Evolutionary conservation across 1,139 yeast genomes (phyloP).

Genomic region (Yamadazyma sp.): DNA sequence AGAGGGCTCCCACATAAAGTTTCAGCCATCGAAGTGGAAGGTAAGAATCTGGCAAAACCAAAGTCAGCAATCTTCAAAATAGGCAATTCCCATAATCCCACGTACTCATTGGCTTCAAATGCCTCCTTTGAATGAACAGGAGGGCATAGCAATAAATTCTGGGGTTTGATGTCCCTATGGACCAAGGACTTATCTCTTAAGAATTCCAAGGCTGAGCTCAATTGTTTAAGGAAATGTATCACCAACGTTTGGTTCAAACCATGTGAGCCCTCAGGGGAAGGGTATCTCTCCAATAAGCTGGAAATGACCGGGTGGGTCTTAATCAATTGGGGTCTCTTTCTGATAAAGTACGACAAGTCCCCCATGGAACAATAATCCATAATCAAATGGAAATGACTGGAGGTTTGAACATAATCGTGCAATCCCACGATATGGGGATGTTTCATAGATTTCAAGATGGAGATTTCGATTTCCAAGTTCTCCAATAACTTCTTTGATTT

Average conservation of each 20-base stretch:
- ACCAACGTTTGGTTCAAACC: slow-evolving; percentile 82
- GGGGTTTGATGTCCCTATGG: slow-evolving; percentile 94
- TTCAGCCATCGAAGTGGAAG: slow-evolving; percentile 91
- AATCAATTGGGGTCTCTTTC: slow-evolving; percentile 69
- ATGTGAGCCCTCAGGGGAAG: slow-evolving; percentile 73
- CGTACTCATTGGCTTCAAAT: slow-evolving; percentile 57
- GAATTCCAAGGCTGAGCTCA: slow-evolving; percentile 80
- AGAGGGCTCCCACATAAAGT: slow-evolving; percentile 96
- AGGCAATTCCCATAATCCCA: slow-evolving; percentile 87
- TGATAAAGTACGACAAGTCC: slow-evolving; percentile 83
- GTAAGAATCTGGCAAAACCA: slow-evolving; percentile 93
- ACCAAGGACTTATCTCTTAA: slow-evolving; percentile 80
- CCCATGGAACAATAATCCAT: slow-evolving; percentile 98
- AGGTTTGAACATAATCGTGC: slow-evolving; percentile 77
- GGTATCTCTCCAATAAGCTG: slow-evolving; percentile 75
- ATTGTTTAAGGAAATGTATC: slow-evolving; percentile 81
- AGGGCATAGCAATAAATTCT: slow-evolving; percentile 80
- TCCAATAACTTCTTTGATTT: slow-evolving; percentile 84
- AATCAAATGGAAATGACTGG: slow-evolving; percentile 80
- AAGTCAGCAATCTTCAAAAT: slow-evolving; percentile 92
- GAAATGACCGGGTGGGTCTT: slow-evolving; percentile 78
- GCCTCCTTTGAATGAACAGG: slow-evolving; percentile 60
- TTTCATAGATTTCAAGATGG: slow-evolving; percentile 78
- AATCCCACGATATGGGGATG: slow-evolving; percentile 93
- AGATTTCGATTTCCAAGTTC: slow-evolving; percentile 86